Percentiles rank a stretch among this genome's conserved stretches.
phyloP scores from a whole-genome alignment of 768 basidiomycete species.

The Suillus discolor region DNA sequence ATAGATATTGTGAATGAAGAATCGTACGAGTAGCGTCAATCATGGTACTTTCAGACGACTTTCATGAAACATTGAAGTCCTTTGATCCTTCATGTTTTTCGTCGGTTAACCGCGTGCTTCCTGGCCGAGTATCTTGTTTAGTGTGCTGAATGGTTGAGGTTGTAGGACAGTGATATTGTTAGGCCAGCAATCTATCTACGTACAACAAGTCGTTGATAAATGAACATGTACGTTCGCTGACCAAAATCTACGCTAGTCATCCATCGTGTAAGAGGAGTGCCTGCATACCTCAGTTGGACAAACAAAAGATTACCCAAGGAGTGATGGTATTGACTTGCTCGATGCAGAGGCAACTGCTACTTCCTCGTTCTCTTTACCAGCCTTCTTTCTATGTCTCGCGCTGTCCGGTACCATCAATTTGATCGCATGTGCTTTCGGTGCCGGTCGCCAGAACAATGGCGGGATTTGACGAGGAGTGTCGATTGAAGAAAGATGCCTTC shows the following conservation, averaged over 20 bases:
- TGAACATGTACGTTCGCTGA: not conserved
- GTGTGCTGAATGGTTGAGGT: not conserved
- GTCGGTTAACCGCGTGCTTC: not conserved
- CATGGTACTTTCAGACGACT: not conserved
- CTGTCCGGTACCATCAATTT: not conserved
- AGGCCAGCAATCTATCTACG: not conserved
- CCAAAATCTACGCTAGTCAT: not conserved
- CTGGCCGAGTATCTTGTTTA: no score
- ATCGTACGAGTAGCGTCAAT: not conserved
- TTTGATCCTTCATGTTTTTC: not conserved
- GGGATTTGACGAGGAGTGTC: not conserved
- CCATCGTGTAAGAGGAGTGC: not conserved
- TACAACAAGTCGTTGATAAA: not conserved
- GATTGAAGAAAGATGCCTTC: not conserved
- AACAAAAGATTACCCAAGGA: not conserved
- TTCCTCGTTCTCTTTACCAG: not conserved
- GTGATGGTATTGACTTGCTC: not conserved
- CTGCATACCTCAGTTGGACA: not conserved
- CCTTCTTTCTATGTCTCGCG: not conserved
- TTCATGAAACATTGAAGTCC: not conserved
- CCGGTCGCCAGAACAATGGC: not conserved
- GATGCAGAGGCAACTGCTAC: not conserved
- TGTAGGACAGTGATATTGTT: not conserved
- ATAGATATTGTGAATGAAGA: constrained; percentile 5
- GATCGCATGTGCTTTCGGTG: not conserved